Evolutionary conservation across 495 filamentous ascomycete species (phyloP).

Genomic region (Penicillium daleae): DNA sequence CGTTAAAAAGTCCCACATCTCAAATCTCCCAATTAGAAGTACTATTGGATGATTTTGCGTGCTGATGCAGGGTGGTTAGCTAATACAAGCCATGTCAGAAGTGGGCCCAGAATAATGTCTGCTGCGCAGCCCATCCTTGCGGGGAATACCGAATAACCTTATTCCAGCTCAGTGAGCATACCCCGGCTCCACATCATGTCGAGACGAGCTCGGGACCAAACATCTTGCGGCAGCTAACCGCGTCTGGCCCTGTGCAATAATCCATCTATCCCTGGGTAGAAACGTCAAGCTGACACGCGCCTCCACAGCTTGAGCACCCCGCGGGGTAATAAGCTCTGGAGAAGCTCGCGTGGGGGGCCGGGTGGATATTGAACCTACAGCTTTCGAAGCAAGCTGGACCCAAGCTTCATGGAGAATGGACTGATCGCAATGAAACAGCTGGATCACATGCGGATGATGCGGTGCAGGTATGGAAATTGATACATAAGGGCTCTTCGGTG

Average conservation of each 20-base stretch:
- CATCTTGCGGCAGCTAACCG: neutral
- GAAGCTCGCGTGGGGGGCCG: neutral
- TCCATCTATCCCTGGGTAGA: neutral
- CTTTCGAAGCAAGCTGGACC: neutral
- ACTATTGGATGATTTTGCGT: too few relatives aligned
- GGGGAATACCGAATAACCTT: neutral
- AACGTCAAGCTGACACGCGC: neutral
- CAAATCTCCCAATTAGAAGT: too few relatives aligned
- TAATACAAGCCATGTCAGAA: neutral
- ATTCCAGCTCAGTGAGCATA: slow-evolving; percentile 1
- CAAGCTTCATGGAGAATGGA: neutral
- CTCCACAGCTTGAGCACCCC: neutral
- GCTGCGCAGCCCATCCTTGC: neutral
- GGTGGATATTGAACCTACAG: neutral
- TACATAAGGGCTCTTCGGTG: neutral
- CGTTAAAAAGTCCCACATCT: too few relatives aligned
- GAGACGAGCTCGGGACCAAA: neutral
- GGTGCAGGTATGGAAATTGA: neutral
- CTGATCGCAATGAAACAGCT: neutral
- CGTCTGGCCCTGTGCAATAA: neutral
- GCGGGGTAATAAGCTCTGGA: neutral
- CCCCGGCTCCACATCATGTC: neutral
- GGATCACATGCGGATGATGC: neutral
- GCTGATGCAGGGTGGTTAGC: neutral
- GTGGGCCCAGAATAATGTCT: neutral